A percentile compares a stretch with the other conserved stretches of the same genome.
phyloP scores from a whole-genome alignment of 768 basidiomycete genomes.

The Lepiota venenata region DNA sequence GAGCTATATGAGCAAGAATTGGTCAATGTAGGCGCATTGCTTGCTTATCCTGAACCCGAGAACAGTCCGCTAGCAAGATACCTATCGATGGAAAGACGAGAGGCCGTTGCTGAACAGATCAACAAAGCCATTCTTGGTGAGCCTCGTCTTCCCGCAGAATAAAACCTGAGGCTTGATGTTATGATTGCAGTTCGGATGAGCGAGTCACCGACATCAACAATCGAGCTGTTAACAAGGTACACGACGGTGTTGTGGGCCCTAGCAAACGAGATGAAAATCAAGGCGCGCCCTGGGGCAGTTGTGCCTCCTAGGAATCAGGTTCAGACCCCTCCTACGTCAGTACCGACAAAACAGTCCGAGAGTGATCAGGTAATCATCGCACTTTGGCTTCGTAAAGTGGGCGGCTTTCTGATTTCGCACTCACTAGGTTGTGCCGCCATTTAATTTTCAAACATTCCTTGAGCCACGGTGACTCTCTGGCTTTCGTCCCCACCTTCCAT shows the following conservation, averaged over 20 bases:
- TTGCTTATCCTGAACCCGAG: slow-evolving; percentile 84
- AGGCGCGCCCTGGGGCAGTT: slow-evolving; percentile 44
- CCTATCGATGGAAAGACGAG: slow-evolving; percentile 71
- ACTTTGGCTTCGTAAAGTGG: not conserved
- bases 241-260: slow-evolving; percentile 58
- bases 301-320: slow-evolving; percentile 33
- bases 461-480: slow-evolving; percentile 27
- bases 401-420: not conserved
- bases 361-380: slow-evolving; percentile 1
- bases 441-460: slow-evolving; percentile 53
- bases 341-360: slow-evolving; percentile 14
- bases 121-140: slow-evolving; percentile 82
- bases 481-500: not conserved
- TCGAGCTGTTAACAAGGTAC: slow-evolving; percentile 67
- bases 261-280: slow-evolving; percentile 47
- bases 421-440: slow-evolving; percentile 42
- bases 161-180: not conserved
- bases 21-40: slow-evolving; percentile 66
- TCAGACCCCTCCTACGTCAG: slow-evolving; percentile 9
- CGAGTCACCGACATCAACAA: slow-evolving; percentile 49
- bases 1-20: slow-evolving; percentile 67
- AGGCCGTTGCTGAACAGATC: slow-evolving; percentile 84
- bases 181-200: slow-evolving; percentile 43
- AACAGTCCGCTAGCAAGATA: slow-evolving; percentile 74
- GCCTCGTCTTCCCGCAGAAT: slow-evolving; percentile 23